Evolutionary conservation across 2,329 filamentous ascomycete species (phyloP), one percentile per base, ranked within the genome.

Genomic region (Grosmannia serpens): DNA sequence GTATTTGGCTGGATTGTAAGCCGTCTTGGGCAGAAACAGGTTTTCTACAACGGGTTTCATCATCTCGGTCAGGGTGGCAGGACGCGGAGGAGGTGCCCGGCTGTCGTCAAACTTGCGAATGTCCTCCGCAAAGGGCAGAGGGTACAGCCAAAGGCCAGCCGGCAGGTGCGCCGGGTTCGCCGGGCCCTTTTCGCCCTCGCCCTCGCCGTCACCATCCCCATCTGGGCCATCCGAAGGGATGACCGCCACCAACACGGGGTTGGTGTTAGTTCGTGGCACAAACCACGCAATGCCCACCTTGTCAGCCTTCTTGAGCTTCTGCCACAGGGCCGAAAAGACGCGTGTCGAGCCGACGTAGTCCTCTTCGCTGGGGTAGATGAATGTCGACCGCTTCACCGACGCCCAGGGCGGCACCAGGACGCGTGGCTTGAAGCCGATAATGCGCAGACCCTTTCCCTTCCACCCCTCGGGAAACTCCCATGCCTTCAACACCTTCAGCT

Each of bases 311-410:
- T 92, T 73, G 1, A 99, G 78, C 68, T 95, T 97, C 66, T 91
- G 86, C 74, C 95, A 91, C 26, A 99, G 74, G 0, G 94, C 90
- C 2, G 91, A 86, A 69, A 97, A 99, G 2, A 96, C 91, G 9
- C 94, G 85, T 0, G 91, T 95, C 1, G 91, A 97, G 24, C 94
- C 94, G 29, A 96, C 81, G 65, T 85, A 95, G 62, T 89, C 87
- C 62, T 91, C 86, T 71, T 99, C 94, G 22, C 87, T 94, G 0
- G 94, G 94, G 67, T 95, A 97, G 60, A 99, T 89, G 70, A 96
- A 99, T 0, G 85, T 89, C 0, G 91, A 89, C 65, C 91, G 91
- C 67, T 88, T 89, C 54, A 89, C 78, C 38, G 89, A 91, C 1
- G 90, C 89, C 91, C 92, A 96, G 22, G 87, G 77, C 0, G 88